Evolutionary conservation across 2,329 filamentous ascomycete genomes (phyloP).

Genomic region (Botrytis porri): DNA sequence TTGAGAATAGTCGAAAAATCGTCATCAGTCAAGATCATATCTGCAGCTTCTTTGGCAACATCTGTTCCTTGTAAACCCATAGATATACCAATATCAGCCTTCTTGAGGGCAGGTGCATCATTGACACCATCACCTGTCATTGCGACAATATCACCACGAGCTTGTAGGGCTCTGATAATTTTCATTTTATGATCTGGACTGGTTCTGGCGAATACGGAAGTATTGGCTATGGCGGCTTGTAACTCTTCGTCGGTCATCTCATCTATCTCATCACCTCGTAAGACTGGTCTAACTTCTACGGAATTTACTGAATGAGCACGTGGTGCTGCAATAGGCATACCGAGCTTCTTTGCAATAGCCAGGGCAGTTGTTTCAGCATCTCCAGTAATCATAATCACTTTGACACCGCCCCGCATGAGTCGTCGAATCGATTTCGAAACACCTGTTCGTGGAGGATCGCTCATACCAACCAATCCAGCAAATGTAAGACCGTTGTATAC

Average conservation of each 20-base stretch:
- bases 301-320: slow-evolving; percentile 53
- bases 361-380: slow-evolving; percentile 93
- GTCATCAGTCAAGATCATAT: slow-evolving; percentile 88
- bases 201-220: slow-evolving; percentile 92
- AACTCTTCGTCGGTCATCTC: slow-evolving; percentile 84
- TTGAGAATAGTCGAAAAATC: slow-evolving; percentile 89
- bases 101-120: slow-evolving; percentile 93
- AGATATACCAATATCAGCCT: slow-evolving; percentile 94
- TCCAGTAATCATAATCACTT: slow-evolving; percentile 98
- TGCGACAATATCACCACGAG: slow-evolving; percentile 91
- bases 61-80: slow-evolving; percentile 96
- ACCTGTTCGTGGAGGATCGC: slow-evolving; percentile 86
- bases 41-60: slow-evolving; percentile 93
- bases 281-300: slow-evolving; percentile 65
- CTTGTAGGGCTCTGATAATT: slow-evolving; percentile 87
- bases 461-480: slow-evolving; percentile 93
- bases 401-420: slow-evolving; percentile 90
- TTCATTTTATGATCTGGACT: slow-evolving; percentile 98
- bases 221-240: slow-evolving; percentile 78
- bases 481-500: slow-evolving; percentile 82
- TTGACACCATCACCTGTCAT: slow-evolving; percentile 99
- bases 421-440: slow-evolving; percentile 86
- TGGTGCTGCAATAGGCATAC: slow-evolving; percentile 72
- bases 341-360: slow-evolving; percentile 91
- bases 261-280: slow-evolving; percentile 90